phyloP scores from a whole-genome alignment of 768 basidiomycete genomes.

The Obba rivulosa region DNA sequence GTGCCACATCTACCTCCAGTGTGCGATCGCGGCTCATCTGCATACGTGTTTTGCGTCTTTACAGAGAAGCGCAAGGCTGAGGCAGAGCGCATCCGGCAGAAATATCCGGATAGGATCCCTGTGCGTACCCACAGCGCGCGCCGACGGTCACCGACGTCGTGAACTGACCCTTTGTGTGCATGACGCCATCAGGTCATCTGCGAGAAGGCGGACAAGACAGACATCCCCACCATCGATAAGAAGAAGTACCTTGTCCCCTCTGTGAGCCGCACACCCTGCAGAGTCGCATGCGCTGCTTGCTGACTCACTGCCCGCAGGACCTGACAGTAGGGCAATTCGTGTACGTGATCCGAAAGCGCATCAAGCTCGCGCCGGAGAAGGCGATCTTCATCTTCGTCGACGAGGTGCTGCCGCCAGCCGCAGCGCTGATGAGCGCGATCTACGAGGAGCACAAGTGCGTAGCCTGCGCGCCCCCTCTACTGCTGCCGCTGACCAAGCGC shows the following conservation, averaged over 20 bases:
- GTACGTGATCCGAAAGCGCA: slow-evolving; percentile 98
- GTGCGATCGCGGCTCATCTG: slow-evolving; percentile 30
- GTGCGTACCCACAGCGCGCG: slow-evolving; percentile 43
- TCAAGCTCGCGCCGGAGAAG: slow-evolving; percentile 99
- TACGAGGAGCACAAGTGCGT: slow-evolving; percentile 99
- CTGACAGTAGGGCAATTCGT: slow-evolving; percentile 98
- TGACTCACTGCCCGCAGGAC: slow-evolving; percentile 50
- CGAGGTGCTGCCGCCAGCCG: slow-evolving; percentile 96
- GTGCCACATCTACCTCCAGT: slow-evolving; percentile 28
- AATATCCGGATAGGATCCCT: slow-evolving; percentile 97
- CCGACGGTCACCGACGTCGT: too few species aligned
- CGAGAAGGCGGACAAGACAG: slow-evolving; percentile 97
- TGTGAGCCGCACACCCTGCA: slow-evolving; percentile 40
- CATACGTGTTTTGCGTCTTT: slow-evolving; percentile 12
- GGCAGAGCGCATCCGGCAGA: slow-evolving; percentile 96
- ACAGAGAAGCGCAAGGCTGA: slow-evolving; percentile 99
- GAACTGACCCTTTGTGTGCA: not conserved
- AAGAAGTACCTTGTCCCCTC: slow-evolving; percentile 99
- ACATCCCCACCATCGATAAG: slow-evolving; percentile 99
- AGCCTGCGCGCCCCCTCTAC: not conserved
- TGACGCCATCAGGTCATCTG: slow-evolving; percentile 77
- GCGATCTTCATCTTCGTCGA: slow-evolving; percentile 99
- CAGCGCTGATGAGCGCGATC: slow-evolving; percentile 96
- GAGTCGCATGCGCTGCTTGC: not conserved
- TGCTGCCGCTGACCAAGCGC: not conserved